Evolutionary conservation across 2,329 filamentous ascomycete species (phyloP).

Genomic region (Sporothrix dimorphospora): DNA sequence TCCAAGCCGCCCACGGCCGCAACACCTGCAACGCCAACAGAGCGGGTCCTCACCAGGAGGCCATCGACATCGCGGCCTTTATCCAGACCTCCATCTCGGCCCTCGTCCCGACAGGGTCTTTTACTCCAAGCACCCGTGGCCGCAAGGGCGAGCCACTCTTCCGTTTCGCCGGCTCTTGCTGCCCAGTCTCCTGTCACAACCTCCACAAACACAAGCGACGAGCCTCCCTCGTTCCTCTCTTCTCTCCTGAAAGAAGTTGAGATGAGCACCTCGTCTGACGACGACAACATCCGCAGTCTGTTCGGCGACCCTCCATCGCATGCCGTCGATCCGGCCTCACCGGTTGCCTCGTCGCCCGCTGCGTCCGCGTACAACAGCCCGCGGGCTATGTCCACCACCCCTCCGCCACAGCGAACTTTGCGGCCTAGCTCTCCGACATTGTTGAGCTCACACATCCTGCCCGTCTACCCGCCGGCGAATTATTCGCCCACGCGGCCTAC

Average conservation of each 20-base stretch:
- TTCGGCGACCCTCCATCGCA: slow-evolving; percentile 39
- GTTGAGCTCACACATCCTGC: slow-evolving; percentile 72
- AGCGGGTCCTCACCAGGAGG: slow-evolving; percentile 1
- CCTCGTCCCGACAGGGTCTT: slow-evolving; percentile 10
- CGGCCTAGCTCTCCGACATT: slow-evolving; percentile 68
- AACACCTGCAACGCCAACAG: slow-evolving; percentile 1
- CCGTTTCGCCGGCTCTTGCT: neutral
- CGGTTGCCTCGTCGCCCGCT: slow-evolving; percentile 61
- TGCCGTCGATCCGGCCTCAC: slow-evolving; percentile 40
- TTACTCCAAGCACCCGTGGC: slow-evolving; percentile 5
- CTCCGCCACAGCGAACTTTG: slow-evolving; percentile 64
- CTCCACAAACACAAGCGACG: slow-evolving; percentile 39
- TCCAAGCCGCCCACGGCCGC: slow-evolving; percentile 31
- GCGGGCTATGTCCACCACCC: slow-evolving; percentile 67
- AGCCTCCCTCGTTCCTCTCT: slow-evolving; percentile 78
- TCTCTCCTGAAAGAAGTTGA: slow-evolving; percentile 89
- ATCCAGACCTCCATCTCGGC: slow-evolving; percentile 1
- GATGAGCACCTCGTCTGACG: slow-evolving; percentile 60
- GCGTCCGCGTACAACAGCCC: slow-evolving; percentile 69
- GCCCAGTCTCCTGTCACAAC: slow-evolving; percentile 15
- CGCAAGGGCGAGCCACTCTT: slow-evolving; percentile 25
- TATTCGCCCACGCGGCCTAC: slow-evolving; percentile 64
- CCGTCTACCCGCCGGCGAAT: slow-evolving; percentile 73
- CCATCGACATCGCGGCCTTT: neutral
- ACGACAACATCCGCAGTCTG: slow-evolving; percentile 53